phyloP scores from a whole-genome alignment of 2,329 filamentous ascomycete species.

The Thelonectria olida region DNA sequence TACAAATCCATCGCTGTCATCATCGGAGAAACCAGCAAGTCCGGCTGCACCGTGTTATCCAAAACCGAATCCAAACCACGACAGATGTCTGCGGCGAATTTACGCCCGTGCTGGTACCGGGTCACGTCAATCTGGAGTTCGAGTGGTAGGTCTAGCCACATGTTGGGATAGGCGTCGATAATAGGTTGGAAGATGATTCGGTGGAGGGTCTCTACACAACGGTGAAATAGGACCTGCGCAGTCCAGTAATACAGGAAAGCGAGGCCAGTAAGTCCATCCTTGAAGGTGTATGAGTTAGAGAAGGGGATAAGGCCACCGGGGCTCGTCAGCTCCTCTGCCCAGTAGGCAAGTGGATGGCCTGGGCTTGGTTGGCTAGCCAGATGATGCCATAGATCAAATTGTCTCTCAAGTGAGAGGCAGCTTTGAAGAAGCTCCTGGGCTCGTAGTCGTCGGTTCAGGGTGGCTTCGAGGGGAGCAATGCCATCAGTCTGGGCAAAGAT shows the following conservation, averaged over 20 bases:
- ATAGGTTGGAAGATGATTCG: constrained; percentile 55
- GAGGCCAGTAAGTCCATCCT: constrained; percentile 54
- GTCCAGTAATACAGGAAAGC: constrained; percentile 65
- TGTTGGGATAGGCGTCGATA: constrained; percentile 50
- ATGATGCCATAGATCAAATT: constrained; percentile 59
- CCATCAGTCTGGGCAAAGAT: constrained; percentile 57
- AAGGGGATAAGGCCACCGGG: constrained; percentile 53
- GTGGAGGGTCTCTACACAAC: constrained; percentile 57
- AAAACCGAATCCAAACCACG: constrained; percentile 60
- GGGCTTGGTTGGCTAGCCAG: constrained; percentile 39
- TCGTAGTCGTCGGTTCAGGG: constrained; percentile 52
- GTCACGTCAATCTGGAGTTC: constrained; percentile 52
- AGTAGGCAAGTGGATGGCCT: constrained; percentile 49
- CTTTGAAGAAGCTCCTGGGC: constrained; percentile 59
- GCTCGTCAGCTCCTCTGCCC: constrained; percentile 47
- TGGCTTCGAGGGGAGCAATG: constrained; percentile 50
- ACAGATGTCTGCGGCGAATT: constrained; percentile 60
- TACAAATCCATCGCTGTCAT: constrained; percentile 55
- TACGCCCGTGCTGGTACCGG: constrained; percentile 54
- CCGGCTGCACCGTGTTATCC: constrained; percentile 54
- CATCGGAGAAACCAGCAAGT: constrained; percentile 56
- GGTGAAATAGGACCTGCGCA: constrained; percentile 58
- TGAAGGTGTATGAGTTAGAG: constrained; percentile 55
- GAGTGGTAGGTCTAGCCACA: constrained; percentile 50
- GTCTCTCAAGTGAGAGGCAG: constrained; percentile 57